Evolutionary conservation across 495 filamentous ascomycete genomes (phyloP), one percentile per base, ranked within the genome.

Genomic region (Penicillium roqueforti): DNA sequence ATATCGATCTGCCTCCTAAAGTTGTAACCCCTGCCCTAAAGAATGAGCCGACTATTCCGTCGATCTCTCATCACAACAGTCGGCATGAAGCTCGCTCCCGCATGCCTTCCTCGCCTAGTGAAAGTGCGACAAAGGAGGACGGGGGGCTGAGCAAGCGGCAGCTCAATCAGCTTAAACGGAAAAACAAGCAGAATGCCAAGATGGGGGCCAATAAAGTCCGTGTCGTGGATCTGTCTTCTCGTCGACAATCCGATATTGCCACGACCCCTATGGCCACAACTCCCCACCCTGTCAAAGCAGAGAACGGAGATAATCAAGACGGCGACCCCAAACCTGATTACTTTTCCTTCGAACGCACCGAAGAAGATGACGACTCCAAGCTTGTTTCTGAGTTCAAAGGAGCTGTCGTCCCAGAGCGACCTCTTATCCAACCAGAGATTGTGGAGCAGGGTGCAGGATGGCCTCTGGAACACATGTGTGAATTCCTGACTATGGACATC

Each of bases 321-420:
- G 73, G 74, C 36, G 78, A 82, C 43, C 59, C 68, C 32, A 71
- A 76, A 31, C 60, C 67, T 1, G 92, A 97, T 59, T 96, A 95
- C 67, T 96, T 97, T 68, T 91, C 81, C 25, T 78, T 97, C 13
- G 89, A 96, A 36, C 80, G 88, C 40, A 70, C 78, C 11, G 83
- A 84, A 47, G 81, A 83, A 0, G 90, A 96, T 58, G 93, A 98
- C 62, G 88, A 92, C 47, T 82, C 83, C 0, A 97, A 96, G 61
- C 81, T 98, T 36, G 87, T 96, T n/a, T 86, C 91, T 11, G 93
- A 97, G 63, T 96, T 92, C 76, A 97, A 96, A 68, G 95, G 95
- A 5, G 80, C 83, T 4, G 73, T 81, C 3, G 72, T 77, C 8
- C 79, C 82, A 0, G 83, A 85, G 55, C 83, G 76, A 47, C 74